Conservation (phyloP, 768 basidiomycete species). For the Amanita jacksonii region DNA sequence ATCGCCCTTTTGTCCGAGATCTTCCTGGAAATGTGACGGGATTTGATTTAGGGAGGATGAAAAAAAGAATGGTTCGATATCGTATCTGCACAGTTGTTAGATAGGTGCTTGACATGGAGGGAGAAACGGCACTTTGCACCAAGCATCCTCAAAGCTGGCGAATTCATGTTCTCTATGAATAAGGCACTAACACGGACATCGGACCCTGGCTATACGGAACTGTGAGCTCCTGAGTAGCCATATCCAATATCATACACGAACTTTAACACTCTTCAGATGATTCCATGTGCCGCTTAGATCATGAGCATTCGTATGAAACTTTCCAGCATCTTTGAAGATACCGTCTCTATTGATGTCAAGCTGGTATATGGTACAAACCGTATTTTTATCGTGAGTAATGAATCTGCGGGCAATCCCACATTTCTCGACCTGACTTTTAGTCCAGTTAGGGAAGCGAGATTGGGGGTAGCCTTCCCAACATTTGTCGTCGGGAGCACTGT, state of each 20-base stretch:
- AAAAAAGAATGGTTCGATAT: slow-evolving; percentile 60
- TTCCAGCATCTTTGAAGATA: slow-evolving; percentile 20
- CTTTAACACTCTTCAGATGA: slow-evolving; percentile 20
- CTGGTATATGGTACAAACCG: slow-evolving; percentile 24
- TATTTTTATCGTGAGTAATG: slow-evolving; percentile 17
- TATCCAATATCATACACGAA: slow-evolving; percentile 19
- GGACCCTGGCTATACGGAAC: slow-evolving; percentile 9
- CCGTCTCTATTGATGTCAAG: slow-evolving; percentile 33
- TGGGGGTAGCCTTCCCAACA: slow-evolving; percentile 36
- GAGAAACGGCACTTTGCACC: slow-evolving; percentile 34
- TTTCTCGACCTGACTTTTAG: slow-evolving; percentile 29
- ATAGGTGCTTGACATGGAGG: not conserved
- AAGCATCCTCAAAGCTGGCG: slow-evolving; percentile 48
- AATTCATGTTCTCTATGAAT: slow-evolving; percentile 44
- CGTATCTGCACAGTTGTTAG: slow-evolving; percentile 26
- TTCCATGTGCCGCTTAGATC: slow-evolving; percentile 26
- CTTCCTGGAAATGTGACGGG: slow-evolving; percentile 54
- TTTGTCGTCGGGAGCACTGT: slow-evolving; percentile 20
- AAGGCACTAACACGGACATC: slow-evolving; percentile 38
- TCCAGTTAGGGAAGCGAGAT: slow-evolving; percentile 50
- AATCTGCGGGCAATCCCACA: slow-evolving; percentile 31
- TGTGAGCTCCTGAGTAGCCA: not conserved
- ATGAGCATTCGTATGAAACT: slow-evolving; percentile 13
- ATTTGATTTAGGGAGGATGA: slow-evolving; percentile 61
- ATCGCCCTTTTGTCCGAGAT: slow-evolving; percentile 31